These are phyloP conservation scores for Pichia sp. DNA, from an alignment of 1,139 yeast species.

Conservation along the genomic window DNA sequence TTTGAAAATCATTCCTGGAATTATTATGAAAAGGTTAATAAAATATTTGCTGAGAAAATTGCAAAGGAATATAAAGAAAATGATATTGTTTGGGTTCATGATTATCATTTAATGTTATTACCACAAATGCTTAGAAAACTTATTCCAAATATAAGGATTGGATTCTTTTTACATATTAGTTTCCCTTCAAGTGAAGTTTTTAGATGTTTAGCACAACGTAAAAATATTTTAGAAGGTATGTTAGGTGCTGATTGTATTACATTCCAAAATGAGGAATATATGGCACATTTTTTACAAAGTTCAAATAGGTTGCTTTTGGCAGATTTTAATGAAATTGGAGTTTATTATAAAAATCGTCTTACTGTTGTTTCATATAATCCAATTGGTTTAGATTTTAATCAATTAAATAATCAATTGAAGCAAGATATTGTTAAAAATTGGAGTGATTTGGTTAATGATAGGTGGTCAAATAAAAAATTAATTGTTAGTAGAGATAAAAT, in stretches of 20 bases:
- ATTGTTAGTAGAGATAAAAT: slow-evolving; percentile 86
- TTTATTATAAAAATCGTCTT: slow-evolving; percentile 60
- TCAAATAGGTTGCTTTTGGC: slow-evolving; percentile 78
- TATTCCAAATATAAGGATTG: slow-evolving; percentile 81
- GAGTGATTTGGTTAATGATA: slow-evolving; percentile 64
- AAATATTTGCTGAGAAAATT: slow-evolving; percentile 71
- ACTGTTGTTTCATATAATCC: slow-evolving; percentile 67
- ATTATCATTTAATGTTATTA: slow-evolving; percentile 81
- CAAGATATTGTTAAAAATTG: slow-evolving; percentile 57
- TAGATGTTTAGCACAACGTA: slow-evolving; percentile 87
- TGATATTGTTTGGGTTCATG: slow-evolving; percentile 86
- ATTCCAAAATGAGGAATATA: slow-evolving; percentile 89
- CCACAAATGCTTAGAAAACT: slow-evolving; percentile 76
- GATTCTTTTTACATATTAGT: slow-evolving; percentile 87
- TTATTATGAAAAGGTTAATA: slow-evolving; percentile 70
- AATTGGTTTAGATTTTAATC: slow-evolving; percentile 78
- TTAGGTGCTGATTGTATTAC: slow-evolving; percentile 84
- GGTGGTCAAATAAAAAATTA: slow-evolving; percentile 68
- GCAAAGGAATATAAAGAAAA: slow-evolving; percentile 60
- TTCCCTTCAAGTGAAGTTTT: slow-evolving; percentile 96
- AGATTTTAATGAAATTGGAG: slow-evolving; percentile 72
- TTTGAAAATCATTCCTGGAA: slow-evolving; percentile 96
- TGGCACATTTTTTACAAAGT: slow-evolving; percentile 88
- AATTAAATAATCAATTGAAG: slow-evolving; percentile 42
- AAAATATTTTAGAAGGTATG: slow-evolving; percentile 70